phyloP scores from a whole-genome alignment of 2,329 filamentous ascomycete species.

The Neobulgaria alba region DNA sequence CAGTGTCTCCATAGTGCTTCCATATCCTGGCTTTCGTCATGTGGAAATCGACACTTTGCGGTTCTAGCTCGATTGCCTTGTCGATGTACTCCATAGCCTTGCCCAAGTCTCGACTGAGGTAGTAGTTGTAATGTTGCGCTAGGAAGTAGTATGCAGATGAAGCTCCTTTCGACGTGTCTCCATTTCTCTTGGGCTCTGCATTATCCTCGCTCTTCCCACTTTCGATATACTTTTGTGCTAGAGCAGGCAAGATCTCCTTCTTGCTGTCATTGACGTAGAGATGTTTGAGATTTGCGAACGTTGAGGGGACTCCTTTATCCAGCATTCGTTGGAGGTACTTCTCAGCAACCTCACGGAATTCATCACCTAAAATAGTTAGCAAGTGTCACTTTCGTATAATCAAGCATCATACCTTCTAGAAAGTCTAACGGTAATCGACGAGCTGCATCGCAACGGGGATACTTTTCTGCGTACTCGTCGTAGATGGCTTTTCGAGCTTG shows the following conservation, averaged over 20 bases:
- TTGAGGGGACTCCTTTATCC: slow-evolving; percentile 86
- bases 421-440: slow-evolving; percentile 85
- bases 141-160: slow-evolving; percentile 85
- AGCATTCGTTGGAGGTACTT: slow-evolving; percentile 77
- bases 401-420: slow-evolving; percentile 50
- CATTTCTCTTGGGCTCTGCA: slow-evolving; percentile 33
- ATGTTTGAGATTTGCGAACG: slow-evolving; percentile 93
- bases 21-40: slow-evolving; percentile 93
- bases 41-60: slow-evolving; percentile 79
- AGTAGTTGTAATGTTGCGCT: slow-evolving; percentile 94
- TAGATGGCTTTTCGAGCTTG: slow-evolving; percentile 66
- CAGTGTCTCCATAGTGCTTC: slow-evolving; percentile 77
- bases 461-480: slow-evolving; percentile 72
- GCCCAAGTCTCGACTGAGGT: slow-evolving; percentile 71
- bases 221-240: slow-evolving; percentile 72
- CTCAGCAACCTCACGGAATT: slow-evolving; percentile 71
- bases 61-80: slow-evolving; percentile 69
- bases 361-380: slow-evolving; percentile 48
- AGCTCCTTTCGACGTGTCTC: slow-evolving; percentile 54
- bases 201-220: slow-evolving; percentile 40
- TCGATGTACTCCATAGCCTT: slow-evolving; percentile 80
- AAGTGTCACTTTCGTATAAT: slow-evolving; percentile 2
- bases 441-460: slow-evolving; percentile 75
- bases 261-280: slow-evolving; percentile 75
- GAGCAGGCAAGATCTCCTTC: slow-evolving; percentile 62